phyloP scores from a whole-genome alignment of 495 filamentous ascomycete species.

The Arthonia radiata region DNA sequence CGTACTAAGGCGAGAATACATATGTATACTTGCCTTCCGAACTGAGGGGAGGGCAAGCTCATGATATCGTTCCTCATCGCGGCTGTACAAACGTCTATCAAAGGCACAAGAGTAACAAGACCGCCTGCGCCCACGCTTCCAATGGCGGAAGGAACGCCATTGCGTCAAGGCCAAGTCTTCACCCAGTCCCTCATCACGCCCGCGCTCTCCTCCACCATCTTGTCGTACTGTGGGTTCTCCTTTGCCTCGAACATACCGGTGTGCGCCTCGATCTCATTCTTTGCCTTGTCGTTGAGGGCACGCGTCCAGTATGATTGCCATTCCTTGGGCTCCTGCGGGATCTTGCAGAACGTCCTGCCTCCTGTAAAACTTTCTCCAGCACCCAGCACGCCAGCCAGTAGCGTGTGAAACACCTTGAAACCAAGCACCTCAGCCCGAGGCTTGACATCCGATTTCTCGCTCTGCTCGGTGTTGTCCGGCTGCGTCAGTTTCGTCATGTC shows the following conservation, averaged over 20 bases:
- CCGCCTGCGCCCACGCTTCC: no score
- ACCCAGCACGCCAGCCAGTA: conserved; percentile 39
- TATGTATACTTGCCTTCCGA: no score
- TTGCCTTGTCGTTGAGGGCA: conserved; percentile 50
- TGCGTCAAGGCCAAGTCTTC: no score
- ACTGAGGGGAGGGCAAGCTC: no score
- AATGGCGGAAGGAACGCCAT: no score
- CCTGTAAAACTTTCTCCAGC: no score
- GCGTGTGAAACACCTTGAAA: conserved; percentile 63
- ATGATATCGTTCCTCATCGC: no score
- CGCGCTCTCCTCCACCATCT: conserved; percentile 39
- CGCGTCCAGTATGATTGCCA: conserved; percentile 25
- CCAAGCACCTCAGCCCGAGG: conserved; percentile 25
- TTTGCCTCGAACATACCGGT: conserved; percentile 49
- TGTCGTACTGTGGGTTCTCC: conserved; percentile 56
- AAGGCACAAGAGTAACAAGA: no score
- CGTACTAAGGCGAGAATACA: no score
- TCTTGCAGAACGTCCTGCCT: conserved; percentile 63
- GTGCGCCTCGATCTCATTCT: conserved; percentile 63
- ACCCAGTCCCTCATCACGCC: conserved; percentile 33
- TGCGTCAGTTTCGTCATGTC: conserved; percentile 28
- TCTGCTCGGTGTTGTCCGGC: conserved; percentile 1
- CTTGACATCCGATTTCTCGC: background rate
- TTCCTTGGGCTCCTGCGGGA: conserved; percentile 29
- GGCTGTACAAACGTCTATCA: no score